Percentiles rank a stretch among this genome's conserved stretches.
Evolutionary conservation across 306 rosid genomes (phyloP).

Genomic region (Rubus parviflorus): DNA sequence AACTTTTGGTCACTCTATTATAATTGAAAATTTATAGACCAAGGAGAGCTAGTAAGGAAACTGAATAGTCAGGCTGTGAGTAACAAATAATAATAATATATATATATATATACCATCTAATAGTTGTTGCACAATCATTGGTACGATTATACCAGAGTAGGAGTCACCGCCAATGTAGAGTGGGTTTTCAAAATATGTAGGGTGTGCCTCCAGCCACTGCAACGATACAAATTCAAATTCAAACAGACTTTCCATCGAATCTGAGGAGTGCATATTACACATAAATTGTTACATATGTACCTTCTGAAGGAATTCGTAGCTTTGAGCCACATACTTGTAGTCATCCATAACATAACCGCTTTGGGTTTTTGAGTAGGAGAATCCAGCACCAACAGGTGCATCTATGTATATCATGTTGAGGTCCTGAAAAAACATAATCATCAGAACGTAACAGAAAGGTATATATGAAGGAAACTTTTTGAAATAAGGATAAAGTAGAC

Average conservation of each 20-base stretch:
- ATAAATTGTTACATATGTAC: neutral
- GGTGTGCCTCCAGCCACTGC: slow-evolving; percentile 27
- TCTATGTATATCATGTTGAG: slow-evolving; percentile 24
- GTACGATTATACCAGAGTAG: slow-evolving; percentile 23
- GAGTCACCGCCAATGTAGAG: slow-evolving; percentile 28
- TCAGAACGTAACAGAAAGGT: neutral
- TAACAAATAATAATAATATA: neutral
- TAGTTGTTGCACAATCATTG: slow-evolving; percentile 16
- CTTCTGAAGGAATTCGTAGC: slow-evolving; percentile 22
- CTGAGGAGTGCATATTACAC: neutral
- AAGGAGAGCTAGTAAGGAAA: neutral
- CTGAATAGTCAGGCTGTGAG: neutral
- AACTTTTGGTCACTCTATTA: too few species aligned
- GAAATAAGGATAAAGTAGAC: neutral
- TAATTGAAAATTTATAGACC: neutral
- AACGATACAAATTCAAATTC: neutral
- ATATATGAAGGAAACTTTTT: neutral
- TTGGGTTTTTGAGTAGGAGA: slow-evolving; percentile 20
- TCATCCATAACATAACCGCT: slow-evolving; percentile 13
- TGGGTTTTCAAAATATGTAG: slow-evolving; percentile 3
- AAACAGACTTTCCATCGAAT: neutral
- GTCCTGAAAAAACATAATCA: neutral
- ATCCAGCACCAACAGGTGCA: slow-evolving; percentile 28
- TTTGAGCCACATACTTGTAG: slow-evolving; percentile 9
- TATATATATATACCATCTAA: slow-evolving; percentile 6